A percentile compares a stretch with the other conserved stretches of the same genome.
These are phyloP conservation scores for Mucor sp. DNA, from an alignment of 371 early-diverging fungal species.

Conservation along the genomic window DNA sequence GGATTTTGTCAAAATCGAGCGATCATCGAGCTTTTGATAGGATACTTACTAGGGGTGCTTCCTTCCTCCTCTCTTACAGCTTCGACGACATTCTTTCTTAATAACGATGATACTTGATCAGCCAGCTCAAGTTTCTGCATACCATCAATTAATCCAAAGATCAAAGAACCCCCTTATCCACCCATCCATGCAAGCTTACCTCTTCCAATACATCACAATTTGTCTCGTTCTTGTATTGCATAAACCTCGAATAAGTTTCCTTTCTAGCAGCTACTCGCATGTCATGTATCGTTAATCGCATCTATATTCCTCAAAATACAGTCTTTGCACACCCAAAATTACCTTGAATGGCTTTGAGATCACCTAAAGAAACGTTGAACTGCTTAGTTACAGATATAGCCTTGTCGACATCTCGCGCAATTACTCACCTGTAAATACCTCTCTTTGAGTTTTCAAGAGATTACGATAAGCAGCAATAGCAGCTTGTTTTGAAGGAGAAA, in stretches of 20 bases:
- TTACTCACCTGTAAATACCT: not conserved
- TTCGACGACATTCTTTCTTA: not conserved
- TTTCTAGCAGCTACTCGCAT: not conserved
- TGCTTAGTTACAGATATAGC: not conserved
- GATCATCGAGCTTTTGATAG: not conserved
- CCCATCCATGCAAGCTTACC: not conserved
- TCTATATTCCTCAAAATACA: not conserved
- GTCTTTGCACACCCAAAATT: not conserved
- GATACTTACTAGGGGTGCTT: not conserved
- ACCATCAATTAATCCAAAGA: not conserved
- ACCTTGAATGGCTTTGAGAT: not conserved
- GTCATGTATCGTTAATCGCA: not conserved
- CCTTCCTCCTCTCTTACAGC: not conserved
- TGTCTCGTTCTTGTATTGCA: not conserved
- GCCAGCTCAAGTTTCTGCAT: not conserved
- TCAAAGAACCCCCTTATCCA: not conserved
- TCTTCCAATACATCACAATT: not conserved
- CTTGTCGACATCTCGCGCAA: not conserved
- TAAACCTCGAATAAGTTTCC: not conserved
- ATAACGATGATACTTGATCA: not conserved
- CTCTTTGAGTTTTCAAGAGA: not conserved
- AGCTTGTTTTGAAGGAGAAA: not conserved
- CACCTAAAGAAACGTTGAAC: not conserved
- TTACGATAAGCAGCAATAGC: not conserved
- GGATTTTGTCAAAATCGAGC: not conserved